Conservation (phyloP, 208 protist genomes). For the Trypanosoma congolense region DNA sequence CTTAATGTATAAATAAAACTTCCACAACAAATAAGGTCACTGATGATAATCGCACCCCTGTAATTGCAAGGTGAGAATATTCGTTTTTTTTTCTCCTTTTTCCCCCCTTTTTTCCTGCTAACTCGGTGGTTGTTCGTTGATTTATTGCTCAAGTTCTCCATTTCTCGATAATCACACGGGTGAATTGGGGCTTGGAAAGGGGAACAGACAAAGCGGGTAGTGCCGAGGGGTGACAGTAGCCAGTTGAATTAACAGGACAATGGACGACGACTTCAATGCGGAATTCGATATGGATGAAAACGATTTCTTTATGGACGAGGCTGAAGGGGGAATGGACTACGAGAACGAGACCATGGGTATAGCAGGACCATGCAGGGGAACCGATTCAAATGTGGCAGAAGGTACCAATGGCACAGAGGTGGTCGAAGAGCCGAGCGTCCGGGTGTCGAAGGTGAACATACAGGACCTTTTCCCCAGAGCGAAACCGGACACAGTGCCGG, state of each 20-base stretch:
- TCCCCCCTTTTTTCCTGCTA: too few relatives aligned
- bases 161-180: too few relatives aligned
- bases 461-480: conserved; percentile 68
- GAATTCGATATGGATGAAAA: conserved; percentile 39
- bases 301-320: conserved; percentile 27
- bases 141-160: too few relatives aligned
- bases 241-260: conserved; percentile 4
- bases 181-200: too few relatives aligned
- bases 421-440: conserved; percentile 1
- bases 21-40: too few relatives aligned
- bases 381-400: neutral
- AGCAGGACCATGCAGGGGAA: neutral
- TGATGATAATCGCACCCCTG: too few relatives aligned
- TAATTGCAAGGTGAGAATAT: too few relatives aligned
- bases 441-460: conserved; percentile 34
- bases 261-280: conserved; percentile 23
- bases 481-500: conserved; percentile 45
- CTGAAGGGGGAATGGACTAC: conserved; percentile 15
- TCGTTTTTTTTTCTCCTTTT: too few relatives aligned
- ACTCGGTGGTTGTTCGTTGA: too few relatives aligned
- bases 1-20: too few relatives aligned
- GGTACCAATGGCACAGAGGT: neutral
- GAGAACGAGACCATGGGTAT: neutral
- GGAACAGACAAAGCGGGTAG: neutral
- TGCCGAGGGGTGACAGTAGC: neutral